These are phyloP conservation scores for Lactarius pseudohatsudake DNA, from an alignment of 768 basidiomycete species.

Conservation along the genomic window DNA sequence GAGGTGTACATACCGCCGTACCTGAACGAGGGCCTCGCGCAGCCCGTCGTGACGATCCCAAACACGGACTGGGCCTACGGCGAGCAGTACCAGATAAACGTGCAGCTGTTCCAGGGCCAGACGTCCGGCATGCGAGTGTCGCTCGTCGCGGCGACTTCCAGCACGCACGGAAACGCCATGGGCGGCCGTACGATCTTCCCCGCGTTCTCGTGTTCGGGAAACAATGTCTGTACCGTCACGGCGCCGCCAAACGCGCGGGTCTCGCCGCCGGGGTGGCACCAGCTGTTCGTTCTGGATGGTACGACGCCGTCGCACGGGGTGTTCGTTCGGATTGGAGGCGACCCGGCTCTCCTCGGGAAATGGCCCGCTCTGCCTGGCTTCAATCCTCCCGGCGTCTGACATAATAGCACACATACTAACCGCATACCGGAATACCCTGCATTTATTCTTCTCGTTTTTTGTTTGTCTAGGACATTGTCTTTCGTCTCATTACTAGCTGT, in stretches of 20 bases:
- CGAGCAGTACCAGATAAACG: constrained; percentile 39
- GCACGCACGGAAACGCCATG: constrained; percentile 77
- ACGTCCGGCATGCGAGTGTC: constrained; percentile 55
- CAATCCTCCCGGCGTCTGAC: constrained; percentile 56
- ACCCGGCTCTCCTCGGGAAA: constrained; percentile 48
- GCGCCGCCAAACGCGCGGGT: constrained; percentile 69
- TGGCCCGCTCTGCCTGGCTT: constrained; percentile 75
- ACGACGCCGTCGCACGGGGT: neutral
- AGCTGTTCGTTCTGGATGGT: neutral
- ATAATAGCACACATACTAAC: neutral
- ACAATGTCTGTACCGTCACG: constrained; percentile 69
- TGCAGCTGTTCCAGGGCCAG: constrained; percentile 42
- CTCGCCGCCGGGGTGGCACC: constrained; percentile 45
- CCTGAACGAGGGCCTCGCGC: constrained; percentile 57
- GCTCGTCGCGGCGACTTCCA: constrained; percentile 72
- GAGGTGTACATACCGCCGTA: constrained; percentile 59
- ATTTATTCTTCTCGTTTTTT: neutral
- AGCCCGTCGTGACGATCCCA: constrained; percentile 33
- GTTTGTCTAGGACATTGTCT: too few species aligned
- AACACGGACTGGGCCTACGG: constrained; percentile 63
- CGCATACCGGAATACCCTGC: neutral
- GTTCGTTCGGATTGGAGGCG: neutral
- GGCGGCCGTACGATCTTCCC: constrained; percentile 72
- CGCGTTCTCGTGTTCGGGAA: constrained; percentile 60
- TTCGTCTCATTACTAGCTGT: neutral